Evolutionary conservation across 2,329 filamentous ascomycete species (phyloP), one percentile per base, ranked within the genome.

Genomic region (Botrytis aclada): DNA sequence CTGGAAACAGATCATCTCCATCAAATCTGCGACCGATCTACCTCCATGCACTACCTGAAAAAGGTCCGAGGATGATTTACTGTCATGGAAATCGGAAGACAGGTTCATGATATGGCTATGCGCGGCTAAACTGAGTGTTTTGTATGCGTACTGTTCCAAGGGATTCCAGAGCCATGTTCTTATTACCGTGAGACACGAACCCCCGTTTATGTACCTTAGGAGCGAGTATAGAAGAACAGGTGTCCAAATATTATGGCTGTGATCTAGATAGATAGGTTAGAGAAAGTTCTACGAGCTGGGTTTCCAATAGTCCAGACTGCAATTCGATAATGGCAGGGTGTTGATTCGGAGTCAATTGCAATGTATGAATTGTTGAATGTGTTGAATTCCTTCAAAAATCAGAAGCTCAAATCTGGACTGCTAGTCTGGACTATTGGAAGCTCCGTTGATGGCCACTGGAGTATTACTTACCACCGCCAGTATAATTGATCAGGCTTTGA

Each of bases 101-200:
- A 93, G 83, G n/a, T 83, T 84, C 85, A 93, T 89, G 47, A 93
- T 85, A 73, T 93, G 90, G 72, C 86, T 84, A 79, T 92, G 93
- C 0, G 90, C 87, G 3, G 88, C 85, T 1, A 86, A 86, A 18
- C 85, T 87, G 64, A 93, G 84, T 29, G 85, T 84, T 65, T 86
- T 84, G 75, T 90, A 88, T 0, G 87, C 85, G 74, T 86, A 87
- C 73, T 89, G 87, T 60, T 87, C 84, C 39, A 91, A 81, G 3
- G 87, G 86, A 39, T 86, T 81, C 81, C 86, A 88, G 22, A 88
- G 83, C 74, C 86, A 84, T 51, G 82, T 82, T 72, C 85, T 84
- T 65, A 90, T 74, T 51, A 86, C 82, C 5, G 82, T 81, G 56
- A 90, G 78, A 20, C 88, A 87, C 32, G 85, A 84, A 47, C 83